A percentile compares a stretch with the other conserved stretches of the same genome.
Conservation (phyloP, 768 basidiomycete genomes). For the Mycena indigotica region DNA sequence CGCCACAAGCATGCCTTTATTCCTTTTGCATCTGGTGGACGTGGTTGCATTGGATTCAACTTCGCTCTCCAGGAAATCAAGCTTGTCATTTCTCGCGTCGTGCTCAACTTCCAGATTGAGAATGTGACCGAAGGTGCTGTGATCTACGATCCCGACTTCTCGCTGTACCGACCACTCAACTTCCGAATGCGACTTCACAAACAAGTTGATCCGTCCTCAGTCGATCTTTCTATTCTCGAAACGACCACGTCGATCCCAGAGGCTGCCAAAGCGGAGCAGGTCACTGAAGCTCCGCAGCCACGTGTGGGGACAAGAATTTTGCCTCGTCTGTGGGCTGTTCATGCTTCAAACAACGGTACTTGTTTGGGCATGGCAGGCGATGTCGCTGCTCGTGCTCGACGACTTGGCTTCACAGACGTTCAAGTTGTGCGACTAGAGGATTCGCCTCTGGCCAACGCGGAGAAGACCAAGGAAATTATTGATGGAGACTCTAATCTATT, state of each 20-base stretch:
- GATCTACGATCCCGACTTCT: constrained; percentile 21
- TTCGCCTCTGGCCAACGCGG: constrained; percentile 10
- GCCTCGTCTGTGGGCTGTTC: constrained; percentile 17
- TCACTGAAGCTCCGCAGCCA: constrained; percentile 9
- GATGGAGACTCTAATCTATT: constrained; percentile 15
- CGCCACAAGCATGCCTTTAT: constrained; percentile 17
- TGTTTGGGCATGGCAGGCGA: constrained; percentile 19
- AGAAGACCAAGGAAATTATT: constrained; percentile 1
- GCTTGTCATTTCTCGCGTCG: constrained; percentile 11
- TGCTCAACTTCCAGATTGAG: constrained; percentile 19
- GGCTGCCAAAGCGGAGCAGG: neutral
- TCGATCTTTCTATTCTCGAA: neutral
- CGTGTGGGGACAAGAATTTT: constrained; percentile 3
- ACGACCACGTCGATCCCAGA: neutral
- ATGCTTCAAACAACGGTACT: constrained; percentile 16
- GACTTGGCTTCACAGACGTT: constrained; percentile 15
- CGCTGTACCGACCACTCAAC: constrained; percentile 16
- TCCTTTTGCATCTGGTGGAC: constrained; percentile 17
- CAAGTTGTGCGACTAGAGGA: constrained; percentile 11
- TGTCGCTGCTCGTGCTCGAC: constrained; percentile 10
- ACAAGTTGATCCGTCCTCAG: constrained; percentile 3
- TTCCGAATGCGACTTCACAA: constrained; percentile 17
- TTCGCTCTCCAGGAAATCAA: constrained; percentile 20
- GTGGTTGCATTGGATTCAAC: constrained; percentile 19
- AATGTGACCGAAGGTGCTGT: constrained; percentile 18